phyloP scores from a whole-genome alignment of 352 stramenopile species.

The Phytophthora pini region DNA sequence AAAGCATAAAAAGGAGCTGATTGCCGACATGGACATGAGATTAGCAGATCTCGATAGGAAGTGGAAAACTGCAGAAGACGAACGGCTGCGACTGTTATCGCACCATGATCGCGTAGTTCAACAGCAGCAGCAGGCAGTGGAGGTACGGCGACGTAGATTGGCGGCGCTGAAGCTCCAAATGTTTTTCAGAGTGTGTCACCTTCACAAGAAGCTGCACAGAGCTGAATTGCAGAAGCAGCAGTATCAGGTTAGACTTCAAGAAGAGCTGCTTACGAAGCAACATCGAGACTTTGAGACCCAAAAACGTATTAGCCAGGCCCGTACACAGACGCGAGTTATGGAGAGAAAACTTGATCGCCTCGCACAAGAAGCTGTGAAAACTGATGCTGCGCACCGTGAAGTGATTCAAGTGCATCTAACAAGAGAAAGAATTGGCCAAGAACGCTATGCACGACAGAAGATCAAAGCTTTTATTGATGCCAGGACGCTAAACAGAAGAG shows the following conservation, averaged over 20 bases:
- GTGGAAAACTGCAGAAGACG: conserved; percentile 45
- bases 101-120: conserved; percentile 41
- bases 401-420: conserved; percentile 24
- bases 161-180: conserved; percentile 47
- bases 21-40: conserved; percentile 38
- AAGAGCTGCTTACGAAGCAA: conserved; percentile 29
- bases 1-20: conserved; percentile 40
- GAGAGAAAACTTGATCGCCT: conserved; percentile 39
- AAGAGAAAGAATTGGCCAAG: conserved; percentile 16
- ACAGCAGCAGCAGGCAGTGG: conserved; percentile 36
- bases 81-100: conserved; percentile 29
- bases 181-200: conserved; percentile 40
- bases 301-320: conserved; percentile 26
- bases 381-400: conserved; percentile 15
- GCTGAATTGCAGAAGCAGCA: conserved; percentile 27
- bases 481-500: conserved; percentile 18
- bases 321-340: conserved; percentile 45
- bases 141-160: conserved; percentile 29
- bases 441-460: conserved; percentile 31
- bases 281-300: conserved; percentile 20
- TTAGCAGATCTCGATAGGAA: conserved; percentile 49
- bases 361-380: conserved; percentile 17
- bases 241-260: conserved; percentile 20
- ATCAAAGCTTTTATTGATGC: conserved; percentile 51
- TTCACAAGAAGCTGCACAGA: conserved; percentile 38